phyloP scores from a whole-genome alignment of 2,329 filamentous ascomycete genomes.

The Microcyclosporella mali region DNA sequence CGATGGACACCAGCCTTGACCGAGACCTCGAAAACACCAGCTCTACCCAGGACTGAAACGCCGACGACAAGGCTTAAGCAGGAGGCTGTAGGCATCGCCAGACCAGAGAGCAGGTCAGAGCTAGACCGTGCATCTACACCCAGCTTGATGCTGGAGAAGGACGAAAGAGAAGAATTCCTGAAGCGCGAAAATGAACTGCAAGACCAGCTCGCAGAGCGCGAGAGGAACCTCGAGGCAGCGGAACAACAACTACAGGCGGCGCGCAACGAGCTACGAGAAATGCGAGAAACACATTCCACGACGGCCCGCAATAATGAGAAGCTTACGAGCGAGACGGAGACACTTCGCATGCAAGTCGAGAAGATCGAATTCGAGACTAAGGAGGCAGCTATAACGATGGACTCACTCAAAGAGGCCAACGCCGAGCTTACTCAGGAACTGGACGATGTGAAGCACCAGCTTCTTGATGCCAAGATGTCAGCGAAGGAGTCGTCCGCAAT shows the following conservation, averaged over 20 bases:
- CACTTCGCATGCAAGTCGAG: constrained; percentile 94
- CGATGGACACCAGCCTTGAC: constrained; percentile 68
- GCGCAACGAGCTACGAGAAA: constrained; percentile 75
- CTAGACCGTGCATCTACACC: constrained; percentile 78
- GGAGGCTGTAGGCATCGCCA: constrained; percentile 44
- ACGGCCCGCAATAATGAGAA: constrained; percentile 86
- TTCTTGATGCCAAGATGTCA: constrained; percentile 92
- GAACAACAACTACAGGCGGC: constrained; percentile 77
- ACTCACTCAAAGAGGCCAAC: constrained; percentile 93
- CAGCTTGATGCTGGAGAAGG: constrained; percentile 82
- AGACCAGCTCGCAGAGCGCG: constrained; percentile 90
- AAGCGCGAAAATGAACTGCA: constrained; percentile 94
- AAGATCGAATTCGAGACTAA: constrained; percentile 93
- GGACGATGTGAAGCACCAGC: constrained; percentile 91
- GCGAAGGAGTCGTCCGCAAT: constrained; percentile 87
- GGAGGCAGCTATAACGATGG: constrained; percentile 96
- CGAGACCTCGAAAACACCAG: constrained; percentile 38
- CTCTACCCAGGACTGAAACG: constrained; percentile 52
- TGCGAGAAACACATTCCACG: constrained; percentile 80
- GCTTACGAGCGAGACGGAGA: constrained; percentile 77
- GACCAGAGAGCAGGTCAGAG: constrained; percentile 61
- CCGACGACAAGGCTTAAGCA: constrained; percentile 49
- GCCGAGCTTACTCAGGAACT: constrained; percentile 83
- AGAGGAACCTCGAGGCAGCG: constrained; percentile 68
- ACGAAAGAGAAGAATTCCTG: constrained; percentile 93